Evolutionary conservation across 768 basidiomycete species (phyloP).

Genomic region (Auriscalpium microsporum): DNA sequence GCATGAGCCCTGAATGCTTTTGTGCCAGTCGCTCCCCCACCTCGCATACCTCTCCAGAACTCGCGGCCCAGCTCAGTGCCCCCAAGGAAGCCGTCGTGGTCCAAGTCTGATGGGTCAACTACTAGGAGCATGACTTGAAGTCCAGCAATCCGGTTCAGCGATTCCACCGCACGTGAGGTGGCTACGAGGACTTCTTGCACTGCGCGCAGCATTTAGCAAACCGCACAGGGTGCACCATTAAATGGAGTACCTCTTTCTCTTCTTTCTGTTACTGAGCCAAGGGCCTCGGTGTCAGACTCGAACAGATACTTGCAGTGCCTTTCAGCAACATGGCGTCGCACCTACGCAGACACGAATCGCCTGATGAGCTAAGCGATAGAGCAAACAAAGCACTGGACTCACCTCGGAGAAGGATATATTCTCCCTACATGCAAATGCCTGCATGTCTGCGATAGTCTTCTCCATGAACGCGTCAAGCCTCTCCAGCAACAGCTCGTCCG

Average conservation of each 20-base stretch:
- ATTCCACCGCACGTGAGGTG: conserved; percentile 46
- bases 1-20: conserved; percentile 41
- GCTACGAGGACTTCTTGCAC: conserved; percentile 40
- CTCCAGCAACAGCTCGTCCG: conserved; percentile 53
- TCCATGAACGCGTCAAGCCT: conserved; percentile 57
- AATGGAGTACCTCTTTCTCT: conserved; percentile 6
- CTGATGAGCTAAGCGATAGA: conserved; percentile 16
- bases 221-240: conserved; percentile 1
- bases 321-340: conserved; percentile 45
- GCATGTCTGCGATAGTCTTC: conserved; percentile 47
- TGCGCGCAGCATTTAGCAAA: conserved; percentile 18
- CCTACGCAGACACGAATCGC: conserved; percentile 33
- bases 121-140: conserved; percentile 57
- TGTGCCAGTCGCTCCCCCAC: conserved; percentile 51
- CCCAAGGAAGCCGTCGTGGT: conserved; percentile 52
- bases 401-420: conserved; percentile 53
- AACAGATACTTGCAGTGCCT: conserved; percentile 57
- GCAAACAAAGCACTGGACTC: conserved; percentile 3
- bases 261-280: not conserved
- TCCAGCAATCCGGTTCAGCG: conserved; percentile 39
- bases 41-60: conserved; percentile 55
- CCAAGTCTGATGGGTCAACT: conserved; percentile 40
- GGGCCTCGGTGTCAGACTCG: conserved; percentile 12
- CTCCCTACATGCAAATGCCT: conserved; percentile 54
- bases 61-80: conserved; percentile 53